phyloP scores from a whole-genome alignment of 768 basidiomycete species.

The Lyophyllum semitale region DNA sequence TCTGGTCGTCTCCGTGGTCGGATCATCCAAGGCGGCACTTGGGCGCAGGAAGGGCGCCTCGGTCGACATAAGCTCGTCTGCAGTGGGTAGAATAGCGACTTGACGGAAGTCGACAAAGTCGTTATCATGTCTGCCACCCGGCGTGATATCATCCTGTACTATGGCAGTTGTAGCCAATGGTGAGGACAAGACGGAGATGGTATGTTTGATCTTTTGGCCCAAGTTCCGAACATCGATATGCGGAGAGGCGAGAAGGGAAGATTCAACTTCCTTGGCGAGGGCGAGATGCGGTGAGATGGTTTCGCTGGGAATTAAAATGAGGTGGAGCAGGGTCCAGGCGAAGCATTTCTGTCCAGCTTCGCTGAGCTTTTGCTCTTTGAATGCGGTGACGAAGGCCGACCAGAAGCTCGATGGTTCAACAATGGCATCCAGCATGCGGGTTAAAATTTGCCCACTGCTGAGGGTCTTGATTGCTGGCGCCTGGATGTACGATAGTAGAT shows the following conservation, averaged over 20 bases:
- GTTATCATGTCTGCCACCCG: conserved; percentile 74
- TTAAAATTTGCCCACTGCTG: conserved; percentile 37
- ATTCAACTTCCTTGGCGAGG: conserved; percentile 12
- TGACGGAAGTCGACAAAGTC: conserved; percentile 61
- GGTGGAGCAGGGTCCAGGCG: conserved; percentile 37
- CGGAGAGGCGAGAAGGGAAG: conserved; percentile 26
- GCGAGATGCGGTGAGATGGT: conserved; percentile 30
- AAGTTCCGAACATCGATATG: conserved; percentile 22
- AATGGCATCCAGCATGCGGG: conserved; percentile 34
- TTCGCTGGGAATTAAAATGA: conserved; percentile 25
- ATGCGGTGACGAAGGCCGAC: conserved; percentile 33
- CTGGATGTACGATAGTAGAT: conserved; percentile 37
- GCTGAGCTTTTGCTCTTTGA: conserved; percentile 26
- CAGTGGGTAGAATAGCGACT: conserved; percentile 65
- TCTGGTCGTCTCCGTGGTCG: conserved; percentile 45
- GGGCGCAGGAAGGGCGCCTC: conserved; percentile 52
- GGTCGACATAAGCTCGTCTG: conserved; percentile 51
- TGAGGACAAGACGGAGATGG: conserved; percentile 24
- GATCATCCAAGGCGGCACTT: conserved; percentile 43
- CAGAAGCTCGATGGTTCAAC: conserved; percentile 49
- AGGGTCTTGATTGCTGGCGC: conserved; percentile 30
- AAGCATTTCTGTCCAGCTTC: conserved; percentile 30
- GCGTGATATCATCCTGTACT: conserved; percentile 29
- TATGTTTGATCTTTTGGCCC: conserved; percentile 21
- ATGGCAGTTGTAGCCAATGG: conserved; percentile 19